Percentiles rank a stretch among this genome's conserved stretches.
Conservation (phyloP, 2,329 filamentous ascomycete species). For the Neofusicoccum parvum region DNA sequence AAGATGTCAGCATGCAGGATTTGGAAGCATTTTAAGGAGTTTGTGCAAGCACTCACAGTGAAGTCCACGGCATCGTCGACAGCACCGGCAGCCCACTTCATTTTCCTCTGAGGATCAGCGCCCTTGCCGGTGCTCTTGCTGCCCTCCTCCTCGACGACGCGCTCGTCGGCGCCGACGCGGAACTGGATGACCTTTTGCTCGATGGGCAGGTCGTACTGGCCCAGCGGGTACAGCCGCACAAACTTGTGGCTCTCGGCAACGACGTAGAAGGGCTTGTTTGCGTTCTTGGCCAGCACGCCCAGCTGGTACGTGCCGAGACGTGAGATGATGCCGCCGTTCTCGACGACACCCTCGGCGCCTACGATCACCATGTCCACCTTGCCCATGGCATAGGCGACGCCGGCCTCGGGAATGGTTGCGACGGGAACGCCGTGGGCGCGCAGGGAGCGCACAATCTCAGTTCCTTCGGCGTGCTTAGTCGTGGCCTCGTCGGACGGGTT, state of each 20-base stretch:
- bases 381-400: conserved; percentile 76
- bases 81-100: conserved; percentile 25
- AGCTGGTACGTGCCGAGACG: conserved; percentile 86
- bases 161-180: conserved; percentile 52
- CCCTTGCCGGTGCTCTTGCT: conserved; percentile 18
- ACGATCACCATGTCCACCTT: conserved; percentile 71
- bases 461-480: conserved; percentile 56
- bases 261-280: conserved; percentile 81
- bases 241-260: conserved; percentile 98
- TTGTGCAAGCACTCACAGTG: conserved; percentile 53
- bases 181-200: conserved; percentile 79
- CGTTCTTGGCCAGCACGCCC: conserved; percentile 73
- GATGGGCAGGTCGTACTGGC: conserved; percentile 79
- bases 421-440: conserved; percentile 77
- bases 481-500: conserved; percentile 35
- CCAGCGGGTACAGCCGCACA: conserved; percentile 79
- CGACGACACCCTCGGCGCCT: conserved; percentile 80
- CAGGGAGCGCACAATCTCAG: conserved; percentile 70
- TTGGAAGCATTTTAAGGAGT: no score
- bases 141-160: conserved; percentile 18
- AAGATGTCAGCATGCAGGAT: not conserved
- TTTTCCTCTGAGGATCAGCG: conserved; percentile 14
- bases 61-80: conserved; percentile 65
- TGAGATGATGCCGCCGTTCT: conserved; percentile 91
- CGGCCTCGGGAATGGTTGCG: conserved; percentile 74